Base-by-base conservation (phyloP, 768 basidiomycete genomes). In the Lentinula sp. region DNA sequence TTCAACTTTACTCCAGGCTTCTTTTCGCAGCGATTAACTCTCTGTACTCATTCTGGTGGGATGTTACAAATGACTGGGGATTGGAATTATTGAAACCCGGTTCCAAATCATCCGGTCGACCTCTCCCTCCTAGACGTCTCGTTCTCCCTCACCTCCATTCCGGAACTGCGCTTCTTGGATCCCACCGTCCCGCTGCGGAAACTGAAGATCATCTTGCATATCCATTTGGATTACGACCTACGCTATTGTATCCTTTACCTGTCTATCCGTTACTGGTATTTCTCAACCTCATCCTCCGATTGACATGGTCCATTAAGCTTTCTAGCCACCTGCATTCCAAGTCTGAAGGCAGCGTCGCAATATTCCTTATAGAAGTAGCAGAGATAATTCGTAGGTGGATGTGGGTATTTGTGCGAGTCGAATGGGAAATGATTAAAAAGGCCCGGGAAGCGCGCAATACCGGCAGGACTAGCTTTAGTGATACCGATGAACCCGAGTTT, bases 41-140 rank as follows among this genome's bases (percentile, higher is more conserved):
- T 3, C 71, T 91, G 35, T 99, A 93, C 73, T 95, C 95, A 2
- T 98, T 96, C 72, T 99, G 94, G 92, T 99, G 97, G 97, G 97
- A 98, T 73, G 82, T 98, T 46, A 94, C 93, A 52, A 92, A 96
- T 71, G 97, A 99, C 71, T 99, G 96, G 95, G 97, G 97, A 5
- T 79, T 99, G 59, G 83, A 86, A 49, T 75, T 98, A 46, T 76
- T 98, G 61, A 80, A 79, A 57, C 66, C 69, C 41, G 62, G 71
- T 60, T 63, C 70, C 52, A 66, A 70, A 23, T 63, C 57, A 61
- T 70, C 69, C 53, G 65, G 66, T 54, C 72, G 68, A 61, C 66
- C 64, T 49, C 60, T 64, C 61, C 75, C 77, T n/a, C 77, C 77
- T 32, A 76, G 77, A 62, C 76, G 75, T 33, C 72, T 81, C 49